A percentile compares a stretch with the other conserved stretches of the same genome.
phyloP scores from a whole-genome alignment of 805 yeast genomes.

The Pichia kluyveri region DNA sequence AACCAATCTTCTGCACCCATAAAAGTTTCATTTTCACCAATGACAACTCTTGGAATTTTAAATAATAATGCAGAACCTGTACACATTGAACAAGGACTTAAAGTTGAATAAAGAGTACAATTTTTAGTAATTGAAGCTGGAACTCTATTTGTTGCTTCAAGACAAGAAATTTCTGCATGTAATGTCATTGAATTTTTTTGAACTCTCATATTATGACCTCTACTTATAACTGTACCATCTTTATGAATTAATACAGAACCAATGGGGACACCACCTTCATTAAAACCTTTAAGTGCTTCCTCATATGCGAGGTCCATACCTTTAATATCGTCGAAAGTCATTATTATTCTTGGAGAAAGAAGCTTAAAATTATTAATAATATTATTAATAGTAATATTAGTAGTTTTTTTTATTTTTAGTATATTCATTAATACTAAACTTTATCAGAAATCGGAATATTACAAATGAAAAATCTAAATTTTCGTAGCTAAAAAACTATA shows the following conservation, averaged over 20 bases:
- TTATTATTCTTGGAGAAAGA: constrained; percentile 9
- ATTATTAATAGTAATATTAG: too few species aligned
- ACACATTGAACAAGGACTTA: constrained; percentile 94
- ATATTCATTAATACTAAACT: too few species aligned
- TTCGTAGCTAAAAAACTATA: neutral
- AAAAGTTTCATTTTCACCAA: constrained; percentile 83
- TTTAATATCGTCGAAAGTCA: constrained; percentile 51
- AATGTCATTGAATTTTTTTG: constrained; percentile 77
- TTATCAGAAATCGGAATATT: too few species aligned
- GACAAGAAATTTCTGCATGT: constrained; percentile 87
- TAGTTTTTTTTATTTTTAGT: too few species aligned
- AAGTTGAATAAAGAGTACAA: constrained; percentile 85
- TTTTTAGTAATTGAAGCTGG: constrained; percentile 70
- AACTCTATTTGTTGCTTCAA: constrained; percentile 87
- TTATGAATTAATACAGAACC: constrained; percentile 66
- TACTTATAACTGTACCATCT: constrained; percentile 75
- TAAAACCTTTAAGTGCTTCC: constrained; percentile 58
- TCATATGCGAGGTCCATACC: constrained; percentile 67
- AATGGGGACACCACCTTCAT: constrained; percentile 68
- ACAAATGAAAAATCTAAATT: too few species aligned
- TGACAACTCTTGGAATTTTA: constrained; percentile 77
- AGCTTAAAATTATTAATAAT: too few species aligned
- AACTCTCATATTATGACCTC: constrained; percentile 85
- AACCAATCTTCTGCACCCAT: constrained; percentile 78
- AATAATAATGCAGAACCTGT: constrained; percentile 87